Evolutionary conservation across 169 alveolate genomes (phyloP).

Genomic region (Cryptosporidium xiaoi): DNA sequence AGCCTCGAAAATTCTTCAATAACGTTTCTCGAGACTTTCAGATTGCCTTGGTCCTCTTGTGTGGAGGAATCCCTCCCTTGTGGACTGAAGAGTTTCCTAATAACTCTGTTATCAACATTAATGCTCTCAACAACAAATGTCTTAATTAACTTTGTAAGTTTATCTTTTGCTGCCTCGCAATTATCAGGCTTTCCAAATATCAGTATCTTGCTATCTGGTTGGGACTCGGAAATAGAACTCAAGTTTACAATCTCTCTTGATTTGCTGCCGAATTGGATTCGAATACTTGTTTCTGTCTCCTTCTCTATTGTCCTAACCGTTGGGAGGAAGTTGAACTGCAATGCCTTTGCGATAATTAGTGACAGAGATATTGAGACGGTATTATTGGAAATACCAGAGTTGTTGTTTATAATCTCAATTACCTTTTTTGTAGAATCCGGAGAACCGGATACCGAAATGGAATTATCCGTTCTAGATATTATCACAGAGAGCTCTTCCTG

Average conservation of each 20-base stretch:
- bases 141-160: slow-evolving; percentile 27
- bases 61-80: slow-evolving; percentile 55
- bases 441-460: slow-evolving; percentile 44
- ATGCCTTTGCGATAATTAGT: slow-evolving; percentile 51
- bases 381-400: slow-evolving; percentile 44
- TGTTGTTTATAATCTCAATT: slow-evolving; percentile 33
- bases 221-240: slow-evolving; percentile 40
- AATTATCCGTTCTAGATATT: slow-evolving; percentile 26
- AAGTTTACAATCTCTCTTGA: slow-evolving; percentile 35
- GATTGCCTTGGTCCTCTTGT: slow-evolving; percentile 17
- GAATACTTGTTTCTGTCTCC: slow-evolving; percentile 62
- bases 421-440: slow-evolving; percentile 51
- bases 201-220: slow-evolving; percentile 60
- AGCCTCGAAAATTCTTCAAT: slow-evolving; percentile 52
- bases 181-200: slow-evolving; percentile 69
- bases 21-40: slow-evolving; percentile 47
- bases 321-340: slow-evolving; percentile 70
- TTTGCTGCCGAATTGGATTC: slow-evolving; percentile 59
- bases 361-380: slow-evolving; percentile 34
- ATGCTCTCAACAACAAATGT: slow-evolving; percentile 51
- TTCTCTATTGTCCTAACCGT: slow-evolving; percentile 62
- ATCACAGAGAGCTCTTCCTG: slow-evolving; percentile 64
- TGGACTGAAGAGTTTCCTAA: slow-evolving; percentile 61
- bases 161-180: slow-evolving; percentile 47
- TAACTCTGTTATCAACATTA: slow-evolving; percentile 55